These are phyloP conservation scores for Astrothelium macrocarpum DNA, from an alignment of 495 filamentous ascomycete species.

Conservation along the genomic window DNA sequence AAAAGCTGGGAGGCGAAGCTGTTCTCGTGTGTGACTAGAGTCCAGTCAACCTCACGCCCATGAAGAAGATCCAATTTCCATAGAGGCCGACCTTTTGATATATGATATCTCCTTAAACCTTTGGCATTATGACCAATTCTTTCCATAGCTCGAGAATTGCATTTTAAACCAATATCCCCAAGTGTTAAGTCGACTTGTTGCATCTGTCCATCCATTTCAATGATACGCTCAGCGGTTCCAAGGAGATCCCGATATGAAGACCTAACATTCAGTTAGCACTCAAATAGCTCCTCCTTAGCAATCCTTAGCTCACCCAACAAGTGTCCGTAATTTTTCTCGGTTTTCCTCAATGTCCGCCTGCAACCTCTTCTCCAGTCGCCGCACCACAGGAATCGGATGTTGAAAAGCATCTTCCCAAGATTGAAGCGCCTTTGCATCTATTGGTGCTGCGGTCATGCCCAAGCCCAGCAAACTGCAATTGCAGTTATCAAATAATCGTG, in stretches of 20 bases:
- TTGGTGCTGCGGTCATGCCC: slow-evolving; percentile 47
- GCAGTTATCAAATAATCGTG: neutral
- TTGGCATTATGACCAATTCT: slow-evolving; percentile 54
- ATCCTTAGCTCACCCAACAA: slow-evolving; percentile 60
- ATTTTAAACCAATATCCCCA: slow-evolving; percentile 61
- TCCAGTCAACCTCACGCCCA: neutral
- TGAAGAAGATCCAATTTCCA: neutral
- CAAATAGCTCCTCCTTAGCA: neutral
- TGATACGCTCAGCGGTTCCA: slow-evolving; percentile 83
- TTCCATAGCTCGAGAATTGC: slow-evolving; percentile 63
- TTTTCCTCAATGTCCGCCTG: slow-evolving; percentile 64
- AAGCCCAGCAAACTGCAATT: neutral
- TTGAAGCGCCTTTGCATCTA: slow-evolving; percentile 49
- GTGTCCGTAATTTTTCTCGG: slow-evolving; percentile 74
- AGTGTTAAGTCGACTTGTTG: slow-evolving; percentile 60
- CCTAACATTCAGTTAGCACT: slow-evolving; percentile 3
- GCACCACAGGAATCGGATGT: slow-evolving; percentile 53
- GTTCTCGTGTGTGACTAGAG: slow-evolving; percentile 26
- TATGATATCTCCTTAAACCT: slow-evolving; percentile 39
- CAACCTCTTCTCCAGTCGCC: slow-evolving; percentile 54
- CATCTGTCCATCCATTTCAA: slow-evolving; percentile 76
- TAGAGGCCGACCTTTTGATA: slow-evolving; percentile 36
- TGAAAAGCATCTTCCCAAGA: slow-evolving; percentile 62
- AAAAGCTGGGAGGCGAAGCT: slow-evolving; percentile 52
- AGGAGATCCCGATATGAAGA: slow-evolving; percentile 78